A percentile compares a stretch with the other conserved stretches of the same genome.
phyloP scores from a whole-genome alignment of 116 monocot species.

The Cymodocea nodosa region DNA sequence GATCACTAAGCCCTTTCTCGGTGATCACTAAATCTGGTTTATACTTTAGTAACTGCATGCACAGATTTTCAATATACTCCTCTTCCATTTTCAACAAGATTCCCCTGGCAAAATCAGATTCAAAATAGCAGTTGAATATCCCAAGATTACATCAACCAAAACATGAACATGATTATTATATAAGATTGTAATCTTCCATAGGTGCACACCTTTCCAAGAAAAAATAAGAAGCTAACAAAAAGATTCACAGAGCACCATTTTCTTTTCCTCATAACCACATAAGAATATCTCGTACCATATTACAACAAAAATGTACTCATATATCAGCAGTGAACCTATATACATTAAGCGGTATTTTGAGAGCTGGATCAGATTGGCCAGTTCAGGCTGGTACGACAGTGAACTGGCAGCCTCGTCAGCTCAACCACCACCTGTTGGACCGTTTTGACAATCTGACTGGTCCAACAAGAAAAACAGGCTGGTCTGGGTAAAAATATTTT shows the following conservation, averaged over 20 bases:
- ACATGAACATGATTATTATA: too few relatives aligned
- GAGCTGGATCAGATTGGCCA: too few relatives aligned
- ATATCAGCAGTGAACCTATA: not conserved
- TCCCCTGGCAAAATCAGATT: conserved; percentile 29
- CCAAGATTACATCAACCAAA: not conserved
- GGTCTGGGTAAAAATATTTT: too few relatives aligned
- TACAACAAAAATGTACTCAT: not conserved
- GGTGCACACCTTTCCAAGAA: not conserved
- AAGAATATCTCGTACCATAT: too few relatives aligned
- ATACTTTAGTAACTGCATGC: conserved; percentile 72
- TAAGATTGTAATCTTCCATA: too few relatives aligned
- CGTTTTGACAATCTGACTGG: too few relatives aligned
- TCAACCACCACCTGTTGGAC: too few relatives aligned
- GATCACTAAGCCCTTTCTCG: conserved; percentile 90
- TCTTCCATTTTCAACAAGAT: conserved; percentile 86
- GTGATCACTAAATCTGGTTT: conserved; percentile 89
- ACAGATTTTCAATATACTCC: conserved; percentile 84
- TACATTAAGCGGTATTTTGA: too few relatives aligned
- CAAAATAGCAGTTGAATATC: conserved; percentile 6
- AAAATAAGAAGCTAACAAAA: not conserved
- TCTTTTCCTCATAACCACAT: not conserved
- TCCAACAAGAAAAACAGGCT: too few relatives aligned
- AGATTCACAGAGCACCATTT: not conserved
- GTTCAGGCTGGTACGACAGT: too few relatives aligned
- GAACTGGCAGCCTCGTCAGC: too few relatives aligned